Evolutionary conservation across 2,329 filamentous ascomycete genomes (phyloP), one percentile per base, ranked within the genome.

Genomic region (Cladorrhinum sp.): DNA sequence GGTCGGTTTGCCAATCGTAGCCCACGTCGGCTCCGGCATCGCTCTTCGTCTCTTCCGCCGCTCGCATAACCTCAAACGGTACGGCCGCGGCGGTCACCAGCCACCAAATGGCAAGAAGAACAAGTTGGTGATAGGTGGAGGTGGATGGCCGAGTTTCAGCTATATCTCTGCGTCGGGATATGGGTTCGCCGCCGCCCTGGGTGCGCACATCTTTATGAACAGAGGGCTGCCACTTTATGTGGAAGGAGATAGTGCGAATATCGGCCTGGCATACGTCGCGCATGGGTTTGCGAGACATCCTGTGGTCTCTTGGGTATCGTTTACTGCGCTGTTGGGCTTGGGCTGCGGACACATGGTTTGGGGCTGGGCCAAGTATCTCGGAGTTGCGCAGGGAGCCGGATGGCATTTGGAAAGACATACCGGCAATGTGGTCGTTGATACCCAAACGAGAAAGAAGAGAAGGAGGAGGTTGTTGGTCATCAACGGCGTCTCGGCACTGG

Each of bases 181-280:
- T 72, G 75, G 80, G 0, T 79, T 96, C 18, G 73, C 85, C 1
- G 82, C 83, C 0, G 76, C 94, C 20, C 80, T 94, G 24, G 79
- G 82, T 1, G 85, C 85, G 5, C 94, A 98, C 74, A 82, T 88
- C 2, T 83, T 87, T 64, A 80, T 92, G 61, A 96, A 96, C 73
- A 85, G 94, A 33, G 75, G 86, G 2, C 78, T 96, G 24, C 94
- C 95, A 1, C 74, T 93, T 33, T 79, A 85, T 26, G 83, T 92
- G 50, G 90, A 96, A 58, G 93, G 93, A 6, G 92, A 93, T 62
- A 92, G 87, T 69, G 90, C 91, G n/a, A 88, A 94, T 58, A 87
- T 97, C 46, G 90, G 91, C 0, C 78, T 98, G 12, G 87, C 86
- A 12, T 98, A 90, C 73, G 87, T 97, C 7, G 86, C 88, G 12